A percentile compares a stretch with the other conserved stretches of the same genome.
Evolutionary conservation across 2,329 filamentous ascomycete genomes (phyloP).

Genomic region (Pseudogymnoascus sp.): DNA sequence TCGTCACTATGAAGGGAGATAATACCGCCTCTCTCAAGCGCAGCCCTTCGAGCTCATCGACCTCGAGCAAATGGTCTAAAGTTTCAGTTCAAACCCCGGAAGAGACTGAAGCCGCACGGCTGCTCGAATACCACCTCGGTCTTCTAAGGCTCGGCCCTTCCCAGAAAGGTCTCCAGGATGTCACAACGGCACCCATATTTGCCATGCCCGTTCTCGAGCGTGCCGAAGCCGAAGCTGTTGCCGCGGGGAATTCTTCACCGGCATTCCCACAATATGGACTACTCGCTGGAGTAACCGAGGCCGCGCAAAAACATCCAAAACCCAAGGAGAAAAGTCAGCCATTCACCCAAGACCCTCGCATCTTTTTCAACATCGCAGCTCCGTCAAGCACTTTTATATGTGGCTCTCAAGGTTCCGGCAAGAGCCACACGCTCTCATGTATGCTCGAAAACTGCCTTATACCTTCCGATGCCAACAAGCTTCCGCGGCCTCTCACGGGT

Average conservation of each 20-base stretch:
- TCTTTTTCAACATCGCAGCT: slow-evolving; percentile 45
- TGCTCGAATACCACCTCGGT: not conserved
- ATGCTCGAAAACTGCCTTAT: slow-evolving; percentile 43
- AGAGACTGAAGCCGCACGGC: not conserved
- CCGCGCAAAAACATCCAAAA: not conserved
- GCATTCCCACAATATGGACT: slow-evolving; percentile 22
- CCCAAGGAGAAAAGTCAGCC: not conserved
- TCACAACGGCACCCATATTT: slow-evolving; percentile 17
- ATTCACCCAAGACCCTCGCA: slow-evolving; percentile 17
- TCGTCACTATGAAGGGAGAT: not conserved
- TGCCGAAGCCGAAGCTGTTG: not conserved
- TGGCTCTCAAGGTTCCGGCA: slow-evolving; percentile 54
- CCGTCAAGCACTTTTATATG: slow-evolving; percentile 56
- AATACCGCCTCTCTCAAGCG: not conserved
- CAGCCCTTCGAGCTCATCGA: not conserved
- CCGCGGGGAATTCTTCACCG: not conserved
- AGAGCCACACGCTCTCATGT: slow-evolving; percentile 51
- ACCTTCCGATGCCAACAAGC: slow-evolving; percentile 30
- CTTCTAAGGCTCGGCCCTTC: not conserved
- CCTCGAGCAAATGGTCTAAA: not conserved
- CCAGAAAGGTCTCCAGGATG: slow-evolving; percentile 8
- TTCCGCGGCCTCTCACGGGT: slow-evolving; percentile 41
- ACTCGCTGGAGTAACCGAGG: slow-evolving; percentile 16
- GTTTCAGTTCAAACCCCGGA: not conserved
- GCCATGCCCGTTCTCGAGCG: slow-evolving; percentile 17